These are phyloP conservation scores for Penicillium coffeae DNA, from an alignment of 495 filamentous ascomycete genomes.

Conservation along the genomic window DNA sequence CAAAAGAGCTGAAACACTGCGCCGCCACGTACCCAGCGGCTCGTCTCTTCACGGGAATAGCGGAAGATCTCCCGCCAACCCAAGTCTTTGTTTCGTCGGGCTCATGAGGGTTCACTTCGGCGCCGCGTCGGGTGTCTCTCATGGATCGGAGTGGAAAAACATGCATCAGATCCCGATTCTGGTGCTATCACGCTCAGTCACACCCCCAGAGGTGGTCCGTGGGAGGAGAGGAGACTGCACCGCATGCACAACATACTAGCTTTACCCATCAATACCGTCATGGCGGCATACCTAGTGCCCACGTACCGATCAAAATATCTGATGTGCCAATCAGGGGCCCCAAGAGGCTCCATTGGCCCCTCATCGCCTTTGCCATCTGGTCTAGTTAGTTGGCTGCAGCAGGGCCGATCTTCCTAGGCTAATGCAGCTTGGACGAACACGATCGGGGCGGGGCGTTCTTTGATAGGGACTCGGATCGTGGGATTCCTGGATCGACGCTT, in stretches of 20 bases:
- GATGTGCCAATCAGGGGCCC: conserved; percentile 16
- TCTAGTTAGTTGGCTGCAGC: conserved; percentile 24
- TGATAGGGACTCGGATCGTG: conserved; percentile 11
- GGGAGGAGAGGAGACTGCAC: not conserved
- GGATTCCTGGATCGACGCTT: conserved; percentile 15
- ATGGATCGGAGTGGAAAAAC: not conserved
- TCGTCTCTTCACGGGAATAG: too few species aligned
- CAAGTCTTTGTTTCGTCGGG: not conserved
- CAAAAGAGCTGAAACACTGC: too few species aligned
- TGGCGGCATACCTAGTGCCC: conserved; percentile 8
- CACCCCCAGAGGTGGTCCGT: not conserved
- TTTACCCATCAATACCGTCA: conserved; percentile 2
- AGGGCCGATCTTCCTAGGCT: conserved; percentile 26
- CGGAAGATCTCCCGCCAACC: not conserved
- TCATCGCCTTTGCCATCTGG: conserved; percentile 14
- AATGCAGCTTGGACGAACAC: conserved; percentile 15
- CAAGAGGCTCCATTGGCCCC: conserved; percentile 8
- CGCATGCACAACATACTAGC: conserved; percentile 28
- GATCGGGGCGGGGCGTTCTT: conserved; percentile 10
- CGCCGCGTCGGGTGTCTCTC: too few species aligned
- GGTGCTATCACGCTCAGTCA: not conserved
- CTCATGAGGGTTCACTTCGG: too few species aligned
- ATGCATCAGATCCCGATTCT: not conserved
- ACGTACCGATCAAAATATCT: conserved; percentile 1
- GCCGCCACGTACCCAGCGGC: too few species aligned